Base-by-base conservation (phyloP, 2,329 filamentous ascomycete genomes). In the Didymella glomerata region DNA sequence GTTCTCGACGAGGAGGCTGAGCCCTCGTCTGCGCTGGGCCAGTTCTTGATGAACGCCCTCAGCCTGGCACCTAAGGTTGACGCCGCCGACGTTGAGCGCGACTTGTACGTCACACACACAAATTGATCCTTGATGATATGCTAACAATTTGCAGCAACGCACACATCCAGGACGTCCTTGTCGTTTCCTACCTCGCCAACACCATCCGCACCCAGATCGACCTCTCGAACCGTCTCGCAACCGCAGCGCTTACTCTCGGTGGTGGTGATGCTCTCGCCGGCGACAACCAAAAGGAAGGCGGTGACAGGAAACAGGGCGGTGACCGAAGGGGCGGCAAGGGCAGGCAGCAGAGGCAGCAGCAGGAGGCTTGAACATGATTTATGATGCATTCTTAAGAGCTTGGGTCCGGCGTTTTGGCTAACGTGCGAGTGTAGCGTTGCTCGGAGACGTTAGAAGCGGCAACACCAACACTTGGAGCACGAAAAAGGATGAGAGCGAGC, bases 171-270 rank as follows among this genome's bases (percentile, higher is more conserved):
- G 95, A 99, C 79, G 93, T 99, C 62, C 88, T 99, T 68, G 93
- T 98, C 79, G 93, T 99, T 72, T 96, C 93, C 68, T 99, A 99
- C 84, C 86, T 99, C 66, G 93, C 95, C 78, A 99, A 98, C 85
- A 97, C 93, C 68, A 97, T 98, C 81, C 92, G 94, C 79, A 98
- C 94, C 69, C 95, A 99, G 84, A 97, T 99, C 83, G 95, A 98
- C 76, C 88, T 99, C 60, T 96, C 93, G 66, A 96, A 98, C 85
- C 88, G 94, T 65, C 84, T 99, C 74, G 94, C 94, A 53, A 95
- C 81, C 10, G 82, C 82, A 9, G 80, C 82, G 3, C 77, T 84
- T 45, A 83, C 81, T 30, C 77, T 83, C 66, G 82, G 81, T 48
- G 73, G 75, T 41, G 73, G 74, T 57, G 77, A 78, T 54, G 73